These are phyloP conservation scores for Pontederia crassipes DNA, from an alignment of 176 grass and related monocot genomes.

Conservation along the genomic window DNA sequence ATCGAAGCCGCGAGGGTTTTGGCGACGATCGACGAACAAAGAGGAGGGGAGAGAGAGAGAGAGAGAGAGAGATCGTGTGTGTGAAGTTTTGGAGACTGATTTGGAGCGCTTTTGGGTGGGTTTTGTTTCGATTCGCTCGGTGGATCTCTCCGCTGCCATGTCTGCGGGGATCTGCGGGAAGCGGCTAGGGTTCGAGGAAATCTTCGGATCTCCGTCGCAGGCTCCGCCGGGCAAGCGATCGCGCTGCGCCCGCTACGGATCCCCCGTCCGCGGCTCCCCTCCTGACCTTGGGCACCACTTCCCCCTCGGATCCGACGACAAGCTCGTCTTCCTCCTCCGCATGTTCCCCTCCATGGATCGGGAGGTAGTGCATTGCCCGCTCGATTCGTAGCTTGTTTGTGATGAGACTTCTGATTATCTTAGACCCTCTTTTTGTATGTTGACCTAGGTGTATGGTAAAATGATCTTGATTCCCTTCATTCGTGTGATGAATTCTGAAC, in stretches of 20 bases:
- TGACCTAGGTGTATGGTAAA: not conserved
- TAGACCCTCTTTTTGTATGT: not conserved
- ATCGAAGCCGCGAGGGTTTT: no score
- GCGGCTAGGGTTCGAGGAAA: slow-evolving; percentile 30
- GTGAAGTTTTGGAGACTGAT: no score
- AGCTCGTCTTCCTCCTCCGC: slow-evolving; percentile 13
- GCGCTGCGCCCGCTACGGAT: slow-evolving; percentile 22
- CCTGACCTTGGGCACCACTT: not conserved
- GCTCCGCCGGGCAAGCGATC: slow-evolving; percentile 19
- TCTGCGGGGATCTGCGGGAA: slow-evolving; percentile 28
- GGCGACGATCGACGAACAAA: not conserved
- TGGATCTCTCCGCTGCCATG: slow-evolving; percentile 14
- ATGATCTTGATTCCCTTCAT: not conserved
- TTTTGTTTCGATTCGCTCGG: slow-evolving; percentile 11
- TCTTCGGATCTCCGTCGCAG: slow-evolving; percentile 24
- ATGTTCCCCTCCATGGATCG: slow-evolving; percentile 28
- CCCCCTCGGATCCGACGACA: slow-evolving; percentile 17
- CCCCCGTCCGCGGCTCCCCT: slow-evolving; percentile 1
- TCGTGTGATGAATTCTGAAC: not conserved
- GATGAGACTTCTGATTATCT: not conserved
- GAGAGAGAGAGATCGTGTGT: not conserved
- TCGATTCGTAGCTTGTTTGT: not conserved
- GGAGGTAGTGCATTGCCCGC: slow-evolving; percentile 1
- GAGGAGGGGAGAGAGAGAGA: not conserved
- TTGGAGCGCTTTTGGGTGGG: not conserved